Base-by-base conservation (phyloP, 1,284 basidiomycete genomes). In the Moesziomyces parantarcticus region DNA sequence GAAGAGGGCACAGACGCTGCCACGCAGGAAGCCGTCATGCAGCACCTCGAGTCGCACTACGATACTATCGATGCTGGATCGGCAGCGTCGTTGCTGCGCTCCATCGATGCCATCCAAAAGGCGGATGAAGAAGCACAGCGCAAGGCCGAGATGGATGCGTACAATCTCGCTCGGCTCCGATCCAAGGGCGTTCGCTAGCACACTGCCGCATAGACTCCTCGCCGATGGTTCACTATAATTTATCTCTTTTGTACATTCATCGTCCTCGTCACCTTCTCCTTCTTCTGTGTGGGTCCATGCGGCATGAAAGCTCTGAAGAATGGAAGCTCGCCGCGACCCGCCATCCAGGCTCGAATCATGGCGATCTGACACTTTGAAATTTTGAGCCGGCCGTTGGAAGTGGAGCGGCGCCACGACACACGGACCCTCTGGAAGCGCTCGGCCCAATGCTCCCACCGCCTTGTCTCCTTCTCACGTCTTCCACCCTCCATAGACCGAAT, bases 121-220 rank as follows among this genome's bases (percentile, higher is more conserved):
- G 50, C 22, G 11, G 51, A 58, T 3, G 62, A 42, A 20, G 45
- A 65, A 20, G 54, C 25, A 3, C 45, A 72, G 29, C 43, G 42
- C 13, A 47, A 52, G 7, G 26, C 21, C 16, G 45, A 45, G 11
- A 48, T 62, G 29, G 44, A 66, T 2, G 63, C 39, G 0, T 23
- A 48, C 29, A 48, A 58, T 36, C 9, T 66, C 20, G 62, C 62
- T 25, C 29, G 69, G n/a, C 23, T 72, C 43, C 41, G 69, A 41
- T 50, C 69, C 1, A 72, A 72, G 23, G 63, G 69, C 8, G 45
- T 71, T 39, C 60, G 61, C 26, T 63, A 46, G 25, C 18, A 16
- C 14, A 16, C 14, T 5, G 13, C 14, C 34, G 36, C 7, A 18
- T 39, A 16, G 16, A 39, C 18, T 7, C 11, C 2, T 39, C 16